Conservation (phyloP, 345 rosid genomes). For the Populus nigra region DNA sequence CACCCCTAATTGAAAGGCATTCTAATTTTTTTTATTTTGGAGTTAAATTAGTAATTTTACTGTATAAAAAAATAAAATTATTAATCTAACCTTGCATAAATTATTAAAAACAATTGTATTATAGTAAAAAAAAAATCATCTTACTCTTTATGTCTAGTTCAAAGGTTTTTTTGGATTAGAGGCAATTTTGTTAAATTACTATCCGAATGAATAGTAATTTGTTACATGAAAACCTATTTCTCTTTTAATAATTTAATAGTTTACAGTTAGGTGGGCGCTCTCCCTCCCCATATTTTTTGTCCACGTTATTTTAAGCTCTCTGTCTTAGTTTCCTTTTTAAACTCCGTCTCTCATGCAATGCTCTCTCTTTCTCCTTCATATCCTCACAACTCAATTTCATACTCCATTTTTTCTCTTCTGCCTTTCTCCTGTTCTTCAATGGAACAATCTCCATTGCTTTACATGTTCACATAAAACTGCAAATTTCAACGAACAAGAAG, state of each 20-base stretch:
- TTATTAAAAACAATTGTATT: no score
- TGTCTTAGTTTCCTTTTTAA: neutral
- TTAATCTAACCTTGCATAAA: no score
- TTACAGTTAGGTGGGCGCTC: slow-evolving; percentile 8
- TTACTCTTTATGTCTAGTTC: no score
- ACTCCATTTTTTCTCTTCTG: slow-evolving; percentile 16
- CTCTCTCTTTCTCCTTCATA: slow-evolving; percentile 17
- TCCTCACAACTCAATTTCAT: neutral
- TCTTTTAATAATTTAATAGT: neutral
- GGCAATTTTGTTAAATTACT: no score
- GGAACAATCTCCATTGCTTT: neutral
- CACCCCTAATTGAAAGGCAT: no score
- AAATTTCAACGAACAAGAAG: slow-evolving; percentile 16
- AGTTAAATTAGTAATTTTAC: no score
- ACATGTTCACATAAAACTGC: neutral
- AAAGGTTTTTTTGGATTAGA: no score
- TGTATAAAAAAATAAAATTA: no score
- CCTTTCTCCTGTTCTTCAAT: neutral
- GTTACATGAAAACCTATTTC: no score
- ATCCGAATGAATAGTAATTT: no score
- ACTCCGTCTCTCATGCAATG: slow-evolving; percentile 27
- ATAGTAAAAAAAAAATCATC: no score
- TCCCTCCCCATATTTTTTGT: neutral
- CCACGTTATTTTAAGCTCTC: slow-evolving; percentile 34
- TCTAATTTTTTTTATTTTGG: no score